phyloP scores from a whole-genome alignment of 2,329 filamentous ascomycete genomes.

The Berkeleyomyces basicola region DNA sequence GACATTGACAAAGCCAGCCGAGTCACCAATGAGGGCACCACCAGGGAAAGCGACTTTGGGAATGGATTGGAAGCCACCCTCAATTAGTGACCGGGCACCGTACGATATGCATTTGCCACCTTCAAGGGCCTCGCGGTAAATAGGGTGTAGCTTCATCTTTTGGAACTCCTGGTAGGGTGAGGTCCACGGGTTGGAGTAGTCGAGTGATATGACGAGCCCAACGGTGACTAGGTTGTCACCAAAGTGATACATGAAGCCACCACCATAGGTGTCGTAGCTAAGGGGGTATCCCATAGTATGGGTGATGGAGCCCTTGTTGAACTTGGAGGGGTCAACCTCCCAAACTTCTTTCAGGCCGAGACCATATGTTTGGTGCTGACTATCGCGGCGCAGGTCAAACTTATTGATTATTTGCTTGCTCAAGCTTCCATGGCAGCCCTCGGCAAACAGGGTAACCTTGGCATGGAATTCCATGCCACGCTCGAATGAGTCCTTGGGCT shows the following conservation, averaged over 20 bases:
- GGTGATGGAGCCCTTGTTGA: constrained; percentile 65
- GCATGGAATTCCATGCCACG: constrained; percentile 98
- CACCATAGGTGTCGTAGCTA: constrained; percentile 77
- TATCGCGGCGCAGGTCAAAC: constrained; percentile 75
- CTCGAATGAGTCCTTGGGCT: constrained; percentile 80
- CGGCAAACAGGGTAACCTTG: constrained; percentile 73
- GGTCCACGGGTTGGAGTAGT: constrained; percentile 93
- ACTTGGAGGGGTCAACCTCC: constrained; percentile 89
- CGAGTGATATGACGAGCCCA: constrained; percentile 79
- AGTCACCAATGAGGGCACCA: constrained; percentile 88
- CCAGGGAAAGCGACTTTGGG: constrained; percentile 94
- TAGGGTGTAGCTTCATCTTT: constrained; percentile 94
- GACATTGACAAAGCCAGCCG: constrained; percentile 90
- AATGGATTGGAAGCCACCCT: constrained; percentile 95
- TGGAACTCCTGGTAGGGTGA: constrained; percentile 95
- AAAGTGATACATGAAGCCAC: constrained; percentile 99
- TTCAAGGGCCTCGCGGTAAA: constrained; percentile 74
- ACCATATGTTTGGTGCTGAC: constrained; percentile 88
- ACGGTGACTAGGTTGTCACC: constrained; percentile 90
- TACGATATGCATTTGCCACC: constrained; percentile 97
- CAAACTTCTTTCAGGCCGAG: constrained; percentile 93
- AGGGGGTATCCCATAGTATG: constrained; percentile 92
- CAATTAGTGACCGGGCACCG: constrained; percentile 75
- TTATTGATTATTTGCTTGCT: constrained; percentile 92
- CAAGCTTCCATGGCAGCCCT: constrained; percentile 90